A percentile compares a stretch with the other conserved stretches of the same genome.
These are phyloP conservation scores for Nothophoma quercina DNA, from an alignment of 2,329 filamentous ascomycete species.

Conservation along the genomic window DNA sequence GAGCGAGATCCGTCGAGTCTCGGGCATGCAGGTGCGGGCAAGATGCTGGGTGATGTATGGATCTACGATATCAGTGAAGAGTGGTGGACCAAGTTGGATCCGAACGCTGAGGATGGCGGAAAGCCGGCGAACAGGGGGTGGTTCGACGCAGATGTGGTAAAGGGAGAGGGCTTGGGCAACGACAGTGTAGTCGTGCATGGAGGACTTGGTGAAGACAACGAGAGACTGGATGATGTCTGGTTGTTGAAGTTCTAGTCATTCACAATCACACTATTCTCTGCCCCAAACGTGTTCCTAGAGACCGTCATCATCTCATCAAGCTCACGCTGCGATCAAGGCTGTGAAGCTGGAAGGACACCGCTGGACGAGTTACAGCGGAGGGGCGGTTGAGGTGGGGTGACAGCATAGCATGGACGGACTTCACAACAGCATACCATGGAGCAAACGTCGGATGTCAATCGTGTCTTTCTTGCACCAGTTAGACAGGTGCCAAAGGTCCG, in stretches of 20 bases:
- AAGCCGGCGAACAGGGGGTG: conserved; percentile 58
- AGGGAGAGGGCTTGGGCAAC: conserved; percentile 29
- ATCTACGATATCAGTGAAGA: conserved; percentile 50
- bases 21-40: conserved; percentile 63
- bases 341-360: too few relatives aligned
- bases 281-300: too few relatives aligned
- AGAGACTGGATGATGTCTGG: conserved; percentile 61
- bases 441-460: background rate
- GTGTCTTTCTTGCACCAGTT: background rate
- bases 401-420: background rate
- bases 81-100: conserved; percentile 45
- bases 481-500: background rate
- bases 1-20: conserved; percentile 62
- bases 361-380: too few relatives aligned
- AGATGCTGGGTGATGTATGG: conserved; percentile 64
- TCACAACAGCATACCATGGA: background rate
- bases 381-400: background rate
- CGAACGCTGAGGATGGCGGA: conserved; percentile 25
- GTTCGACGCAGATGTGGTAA: conserved; percentile 61
- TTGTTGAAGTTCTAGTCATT: conserved; percentile 46
- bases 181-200: conserved; percentile 57
- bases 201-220: conserved; percentile 61
- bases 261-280: too few relatives aligned
- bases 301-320: too few relatives aligned
- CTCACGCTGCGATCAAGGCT: too few relatives aligned